phyloP scores from a whole-genome alignment of 495 filamentous ascomycete species.

The Aspergillus homomorphus region DNA sequence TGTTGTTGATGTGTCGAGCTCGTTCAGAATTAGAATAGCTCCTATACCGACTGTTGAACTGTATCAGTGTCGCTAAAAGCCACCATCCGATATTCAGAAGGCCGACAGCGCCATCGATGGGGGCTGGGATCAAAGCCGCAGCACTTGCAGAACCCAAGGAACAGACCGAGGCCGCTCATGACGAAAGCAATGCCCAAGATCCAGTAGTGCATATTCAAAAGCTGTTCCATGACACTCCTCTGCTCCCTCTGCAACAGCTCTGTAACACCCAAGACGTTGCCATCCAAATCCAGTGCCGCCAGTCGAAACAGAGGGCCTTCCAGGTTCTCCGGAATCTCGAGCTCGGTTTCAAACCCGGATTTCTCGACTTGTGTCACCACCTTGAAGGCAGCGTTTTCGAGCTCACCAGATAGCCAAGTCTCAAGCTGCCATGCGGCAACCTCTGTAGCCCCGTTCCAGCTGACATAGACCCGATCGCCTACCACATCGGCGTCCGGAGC shows the following conservation, averaged over 20 bases:
- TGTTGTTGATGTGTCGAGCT: too few relatives aligned
- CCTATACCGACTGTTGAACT: not conserved
- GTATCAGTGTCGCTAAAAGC: constrained; percentile 13
- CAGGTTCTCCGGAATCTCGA: constrained; percentile 17
- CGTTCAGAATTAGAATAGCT: not conserved
- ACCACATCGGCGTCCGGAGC: constrained; percentile 26
- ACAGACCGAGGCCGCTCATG: constrained; percentile 10
- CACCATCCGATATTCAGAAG: constrained; percentile 17
- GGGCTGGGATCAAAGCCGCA: constrained; percentile 4
- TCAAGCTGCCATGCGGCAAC: constrained; percentile 37
- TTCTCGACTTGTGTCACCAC: constrained; percentile 13
- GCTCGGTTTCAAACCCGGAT: constrained; percentile 26
- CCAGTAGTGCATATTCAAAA: constrained; percentile 15
- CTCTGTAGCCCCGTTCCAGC: constrained; percentile 50
- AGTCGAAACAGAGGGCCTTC: constrained; percentile 17
- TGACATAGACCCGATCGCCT: constrained; percentile 32
- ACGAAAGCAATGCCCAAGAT: constrained; percentile 16
- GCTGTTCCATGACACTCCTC: not conserved
- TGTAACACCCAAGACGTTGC: constrained; percentile 22
- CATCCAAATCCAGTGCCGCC: constrained; percentile 22
- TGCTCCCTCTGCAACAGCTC: constrained; percentile 16
- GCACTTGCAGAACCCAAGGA: constrained; percentile 14
- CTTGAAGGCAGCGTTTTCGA: constrained; percentile 9
- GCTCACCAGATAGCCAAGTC: constrained; percentile 24
- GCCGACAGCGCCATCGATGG: constrained; percentile 8